Base-by-base conservation (phyloP, 768 basidiomycete genomes). In the Krasilnikovozyma curviuscula region DNA sequence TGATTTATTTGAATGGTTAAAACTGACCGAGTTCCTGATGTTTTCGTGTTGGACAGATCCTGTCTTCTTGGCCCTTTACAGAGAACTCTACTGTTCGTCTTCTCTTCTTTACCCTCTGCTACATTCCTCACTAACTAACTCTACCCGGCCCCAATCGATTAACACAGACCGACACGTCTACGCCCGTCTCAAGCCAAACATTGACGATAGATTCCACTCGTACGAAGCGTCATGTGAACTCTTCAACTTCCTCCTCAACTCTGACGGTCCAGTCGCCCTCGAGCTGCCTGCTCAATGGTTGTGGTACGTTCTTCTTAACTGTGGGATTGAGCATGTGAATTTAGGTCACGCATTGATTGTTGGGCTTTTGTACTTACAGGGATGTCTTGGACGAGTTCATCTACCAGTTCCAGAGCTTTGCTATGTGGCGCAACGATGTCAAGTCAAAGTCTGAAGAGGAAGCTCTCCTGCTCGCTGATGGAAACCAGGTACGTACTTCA, bases 361-460 rank as follows among this genome's bases (percentile, higher is more conserved):
- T n/a, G 10, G 12, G 10, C 24, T 19, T 40, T 40, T 40, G 19
- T 40, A 9, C 39, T 40, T 12, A 40, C 19, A n/a, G 39, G 63
- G 63, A 64, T 50, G 61, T 66, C 58, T 57, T 66, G 40, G 65
- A 66, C 50, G 65, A 65, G 43, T 65, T 65, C 49, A 91, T 95
- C 57, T 98, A 93, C 67, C 91, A 98, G 63, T 98, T 88, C 70
- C 88, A 91, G 62, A 81, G 82, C 1, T 97, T 93, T 67, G 83
- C 84, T 55, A 76, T 83, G 32, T 97, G 86, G 80, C 71, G 86
- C 44, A 79, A 79, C 16, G 85, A 62, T 43, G 58, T 78, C 27
- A 81, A 83, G 53, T 70, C 71, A 42, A 95, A 93, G 68, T 75
- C 78, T 0, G 86, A 85, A 33, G 65, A 66, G 52, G 62, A 63